A percentile compares a stretch with the other conserved stretches of the same genome.
Evolutionary conservation across 2,329 filamentous ascomycete species (phyloP).

Genomic region (Dactylella cylindrospora): DNA sequence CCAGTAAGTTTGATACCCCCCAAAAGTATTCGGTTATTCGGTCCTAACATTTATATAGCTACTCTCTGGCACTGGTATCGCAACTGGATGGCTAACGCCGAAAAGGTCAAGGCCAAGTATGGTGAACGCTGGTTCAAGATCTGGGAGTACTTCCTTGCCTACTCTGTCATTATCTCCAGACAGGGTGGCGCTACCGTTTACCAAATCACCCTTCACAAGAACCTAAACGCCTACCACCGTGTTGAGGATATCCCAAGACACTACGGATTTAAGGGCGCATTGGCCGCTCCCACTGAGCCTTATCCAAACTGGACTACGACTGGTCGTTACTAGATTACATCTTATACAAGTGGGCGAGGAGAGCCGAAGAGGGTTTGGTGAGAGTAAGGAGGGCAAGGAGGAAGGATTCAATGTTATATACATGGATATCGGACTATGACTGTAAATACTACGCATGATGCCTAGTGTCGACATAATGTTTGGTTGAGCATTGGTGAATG

Average conservation of each 20-base stretch:
- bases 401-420: not conserved
- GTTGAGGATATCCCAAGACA: constrained; percentile 72
- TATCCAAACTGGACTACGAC: constrained; percentile 30
- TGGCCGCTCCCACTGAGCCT: constrained; percentile 50
- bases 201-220: constrained; percentile 85
- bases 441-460: constrained; percentile 32
- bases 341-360: too few species aligned
- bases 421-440: not conserved
- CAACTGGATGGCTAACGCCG: constrained; percentile 93
- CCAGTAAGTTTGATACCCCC: constrained; percentile 13
- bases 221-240: constrained; percentile 82
- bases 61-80: constrained; percentile 98
- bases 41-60: constrained; percentile 71
- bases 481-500: too few species aligned
- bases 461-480: too few species aligned
- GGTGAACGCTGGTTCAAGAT: constrained; percentile 95
- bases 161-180: constrained; percentile 78
- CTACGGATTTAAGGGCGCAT: constrained; percentile 68
- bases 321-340: too few species aligned
- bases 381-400: not conserved
- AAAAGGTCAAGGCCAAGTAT: constrained; percentile 93
- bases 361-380: not conserved
- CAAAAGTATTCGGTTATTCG: not conserved
- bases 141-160: constrained; percentile 89
- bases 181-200: constrained; percentile 83